phyloP scores from a whole-genome alignment of 2,329 filamentous ascomycete species.

The Aaosphaeria arxii region DNA sequence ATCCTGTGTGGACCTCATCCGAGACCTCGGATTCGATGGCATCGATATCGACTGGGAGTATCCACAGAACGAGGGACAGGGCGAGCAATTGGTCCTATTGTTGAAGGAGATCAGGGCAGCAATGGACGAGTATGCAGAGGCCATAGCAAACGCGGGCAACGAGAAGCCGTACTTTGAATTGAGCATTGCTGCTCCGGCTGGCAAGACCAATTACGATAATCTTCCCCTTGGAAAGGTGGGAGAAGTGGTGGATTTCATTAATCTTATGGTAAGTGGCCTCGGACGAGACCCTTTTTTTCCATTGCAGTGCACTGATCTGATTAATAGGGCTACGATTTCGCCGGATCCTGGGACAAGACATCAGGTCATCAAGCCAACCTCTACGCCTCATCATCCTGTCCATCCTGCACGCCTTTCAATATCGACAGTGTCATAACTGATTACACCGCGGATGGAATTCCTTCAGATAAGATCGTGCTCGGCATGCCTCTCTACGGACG shows the following conservation, averaged over 20 bases:
- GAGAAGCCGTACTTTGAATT: conserved; percentile 41
- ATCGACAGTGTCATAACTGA: conserved; percentile 67
- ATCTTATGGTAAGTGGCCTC: conserved; percentile 40
- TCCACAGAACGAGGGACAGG: conserved; percentile 40
- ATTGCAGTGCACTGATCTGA: conserved; percentile 2
- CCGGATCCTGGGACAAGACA: conserved; percentile 72
- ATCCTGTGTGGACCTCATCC: conserved; percentile 70
- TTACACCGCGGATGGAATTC: conserved; percentile 63
- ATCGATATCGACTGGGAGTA: conserved; percentile 51
- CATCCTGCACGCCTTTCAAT: conserved; percentile 72
- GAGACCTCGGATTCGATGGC: conserved; percentile 67
- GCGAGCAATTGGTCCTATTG: conserved; percentile 38
- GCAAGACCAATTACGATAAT: conserved; percentile 42
- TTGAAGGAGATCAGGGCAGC: conserved; percentile 37
- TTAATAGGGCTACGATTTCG: conserved; percentile 49
- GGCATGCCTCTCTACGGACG: conserved; percentile 93
- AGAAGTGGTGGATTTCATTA: conserved; percentile 47
- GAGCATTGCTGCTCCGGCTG: conserved; percentile 45
- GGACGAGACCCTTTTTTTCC: neutral
- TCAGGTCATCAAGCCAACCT: conserved; percentile 83
- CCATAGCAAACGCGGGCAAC: conserved; percentile 17
- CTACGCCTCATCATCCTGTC: conserved; percentile 56
- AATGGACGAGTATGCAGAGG: conserved; percentile 40
- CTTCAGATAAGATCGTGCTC: conserved; percentile 71
- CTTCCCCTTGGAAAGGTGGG: conserved; percentile 42